Base-by-base conservation (phyloP, 1,284 basidiomycete genomes). In the Heterobasidion parviporum region DNA sequence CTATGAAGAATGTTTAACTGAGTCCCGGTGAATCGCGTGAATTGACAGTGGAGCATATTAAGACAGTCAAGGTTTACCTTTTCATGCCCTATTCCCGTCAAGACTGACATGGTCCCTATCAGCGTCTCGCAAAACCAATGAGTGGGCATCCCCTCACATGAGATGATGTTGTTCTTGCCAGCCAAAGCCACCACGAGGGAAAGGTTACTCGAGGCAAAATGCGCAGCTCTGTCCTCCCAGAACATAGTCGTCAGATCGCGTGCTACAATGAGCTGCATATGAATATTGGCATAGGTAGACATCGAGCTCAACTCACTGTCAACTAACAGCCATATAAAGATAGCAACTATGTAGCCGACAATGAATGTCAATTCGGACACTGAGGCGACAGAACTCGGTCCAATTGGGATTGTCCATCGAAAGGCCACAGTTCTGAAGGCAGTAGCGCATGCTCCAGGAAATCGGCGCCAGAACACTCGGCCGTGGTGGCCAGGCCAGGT, bases 141-240 rank as follows among this genome's bases (percentile, higher is more conserved):
- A 20, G n/a, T 14, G 50, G 32, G 26, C 36, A 49, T 50, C 5
- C 26, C 64, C 69, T 62, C 55, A 72, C 72, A 68, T 12, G 74
- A 76, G 12, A 79, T 71, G 46, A 76, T 57, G 59, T 78, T 79
- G 64, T 79, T 78, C 63, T 75, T 76, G 5, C 72, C 72, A 0
- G 75, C 75, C 15, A 79, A 64, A 8, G 71, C 74, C 36, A 77
- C 72, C 49, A 78, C 71, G 52, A 79, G 65, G 5, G 74, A 70
- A 3, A 77, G 64, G 57, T 79, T 76, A 50, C 69, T 72, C 5
- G 71, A 70, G 7, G 72, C 73, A 18, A 75, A 59, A 62, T 71
- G 70, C 0, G 69, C 74, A 8, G 74, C 69, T 52, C 73, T 68
- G 47, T 74, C 70, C 49, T 71, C 63, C 59, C 63, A 73, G 56